Evolutionary conservation across 306 rosid species (phyloP).

Genomic region (Oemleria cerasiformis): DNA sequence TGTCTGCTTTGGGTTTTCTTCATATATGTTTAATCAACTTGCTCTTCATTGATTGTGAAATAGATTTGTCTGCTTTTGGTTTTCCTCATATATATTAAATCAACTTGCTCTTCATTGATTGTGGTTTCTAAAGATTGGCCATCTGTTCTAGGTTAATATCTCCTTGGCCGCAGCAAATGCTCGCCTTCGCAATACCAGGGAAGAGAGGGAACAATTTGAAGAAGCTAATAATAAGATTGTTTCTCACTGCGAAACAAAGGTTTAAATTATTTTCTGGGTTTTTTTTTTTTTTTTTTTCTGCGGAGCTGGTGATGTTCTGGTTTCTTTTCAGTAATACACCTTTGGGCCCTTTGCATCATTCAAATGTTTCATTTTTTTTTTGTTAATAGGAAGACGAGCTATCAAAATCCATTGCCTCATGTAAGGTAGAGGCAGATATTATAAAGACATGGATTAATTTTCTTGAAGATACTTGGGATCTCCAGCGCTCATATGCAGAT

Average conservation of each 20-base stretch:
- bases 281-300: background rate
- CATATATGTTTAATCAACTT: background rate
- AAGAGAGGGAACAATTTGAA: constrained; percentile 97
- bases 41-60: constrained; percentile 20
- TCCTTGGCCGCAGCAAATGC: constrained; percentile 88
- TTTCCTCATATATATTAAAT: background rate
- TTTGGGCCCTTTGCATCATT: constrained; percentile 7
- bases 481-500: constrained; percentile 65
- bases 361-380: background rate
- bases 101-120: constrained; percentile 16
- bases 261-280: constrained; percentile 20
- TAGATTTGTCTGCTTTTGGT: constrained; percentile 45
- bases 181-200: constrained; percentile 75
- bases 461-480: constrained; percentile 95
- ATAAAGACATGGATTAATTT: constrained; percentile 84
- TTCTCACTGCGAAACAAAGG: constrained; percentile 80
- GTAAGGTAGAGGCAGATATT: constrained; percentile 74
- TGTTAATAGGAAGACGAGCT: constrained; percentile 85
- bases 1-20: background rate
- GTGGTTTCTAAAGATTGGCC: constrained; percentile 16
- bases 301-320: constrained; percentile 5
- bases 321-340: background rate
- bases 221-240: constrained; percentile 93
- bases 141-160: constrained; percentile 61
- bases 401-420: constrained; percentile 64